Percentiles rank a stretch among this genome's conserved stretches.
These are phyloP conservation scores for Noccaea caerulescens DNA, from an alignment of 345 rosid genomes.

Conservation along the genomic window DNA sequence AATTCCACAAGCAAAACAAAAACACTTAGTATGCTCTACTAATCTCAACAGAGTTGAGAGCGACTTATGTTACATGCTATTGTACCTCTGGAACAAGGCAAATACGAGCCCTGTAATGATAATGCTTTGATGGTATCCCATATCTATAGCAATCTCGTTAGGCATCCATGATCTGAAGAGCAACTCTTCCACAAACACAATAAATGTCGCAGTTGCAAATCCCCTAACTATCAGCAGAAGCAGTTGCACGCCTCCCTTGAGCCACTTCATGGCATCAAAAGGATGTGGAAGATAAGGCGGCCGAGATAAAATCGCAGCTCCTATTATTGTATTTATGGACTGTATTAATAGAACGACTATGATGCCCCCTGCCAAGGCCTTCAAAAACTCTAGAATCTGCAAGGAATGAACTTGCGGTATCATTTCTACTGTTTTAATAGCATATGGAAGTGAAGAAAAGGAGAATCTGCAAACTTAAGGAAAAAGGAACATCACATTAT, in stretches of 20 bases:
- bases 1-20: conserved; percentile 31
- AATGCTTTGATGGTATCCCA: conserved; percentile 75
- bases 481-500: conserved; percentile 23
- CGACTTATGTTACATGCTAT: not conserved
- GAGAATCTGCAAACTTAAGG: not conserved
- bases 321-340: conserved; percentile 59
- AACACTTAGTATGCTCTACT: not conserved
- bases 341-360: conserved; percentile 66
- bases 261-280: conserved; percentile 48
- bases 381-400: conserved; percentile 62
- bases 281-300: conserved; percentile 64
- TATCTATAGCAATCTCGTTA: conserved; percentile 74
- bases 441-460: conserved; percentile 10
- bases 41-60: not conserved
- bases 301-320: conserved; percentile 64
- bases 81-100: conserved; percentile 76
- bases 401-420: conserved; percentile 35
- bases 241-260: conserved; percentile 54
- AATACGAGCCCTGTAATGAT: conserved; percentile 76
- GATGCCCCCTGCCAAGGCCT: conserved; percentile 72
- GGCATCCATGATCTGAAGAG: conserved; percentile 90
- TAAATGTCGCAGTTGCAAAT: conserved; percentile 60
- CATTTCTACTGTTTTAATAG: conserved; percentile 24
- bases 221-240: conserved; percentile 58
- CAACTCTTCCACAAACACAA: conserved; percentile 83